Conservation (phyloP, 2,329 filamentous ascomycete genomes). For the Xylariaceae sp. region DNA sequence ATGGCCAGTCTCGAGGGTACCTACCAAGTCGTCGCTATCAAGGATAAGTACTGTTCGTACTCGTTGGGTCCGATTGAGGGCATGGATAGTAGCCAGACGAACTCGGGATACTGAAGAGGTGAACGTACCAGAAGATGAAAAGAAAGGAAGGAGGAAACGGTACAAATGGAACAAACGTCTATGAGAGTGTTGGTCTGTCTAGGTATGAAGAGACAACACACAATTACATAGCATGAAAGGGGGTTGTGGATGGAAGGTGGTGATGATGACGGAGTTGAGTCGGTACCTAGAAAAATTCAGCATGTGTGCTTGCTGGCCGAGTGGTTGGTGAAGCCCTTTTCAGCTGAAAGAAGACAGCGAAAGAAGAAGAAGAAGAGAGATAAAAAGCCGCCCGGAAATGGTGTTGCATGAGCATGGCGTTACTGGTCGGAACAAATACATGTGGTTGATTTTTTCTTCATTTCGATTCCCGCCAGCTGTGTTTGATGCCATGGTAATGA, state of each 20-base stretch:
- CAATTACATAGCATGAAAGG: neutral
- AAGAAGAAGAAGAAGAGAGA: too few species aligned
- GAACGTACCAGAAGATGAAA: neutral
- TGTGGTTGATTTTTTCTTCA: constrained; percentile 3
- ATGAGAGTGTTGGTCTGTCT: constrained; percentile 1
- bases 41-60: constrained; percentile 88
- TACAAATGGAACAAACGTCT: too few species aligned
- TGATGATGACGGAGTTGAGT: too few species aligned
- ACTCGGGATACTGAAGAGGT: constrained; percentile 27
- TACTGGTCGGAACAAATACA: constrained; percentile 17
- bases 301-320: constrained; percentile 12
- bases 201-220: constrained; percentile 7
- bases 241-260: neutral
- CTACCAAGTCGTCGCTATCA: constrained; percentile 95
- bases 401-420: constrained; percentile 24
- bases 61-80: constrained; percentile 60
- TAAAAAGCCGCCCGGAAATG: constrained; percentile 9
- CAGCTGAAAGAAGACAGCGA: too few species aligned
- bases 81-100: constrained; percentile 42
- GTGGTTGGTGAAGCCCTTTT: neutral
- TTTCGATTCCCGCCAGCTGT: too few species aligned
- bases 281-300: neutral
- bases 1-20: constrained; percentile 89
- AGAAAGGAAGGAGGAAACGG: neutral
- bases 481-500: too few species aligned